Base-by-base conservation (phyloP, 768 basidiomycete genomes). In the Tylopilus plumbeoviolaceoides region DNA sequence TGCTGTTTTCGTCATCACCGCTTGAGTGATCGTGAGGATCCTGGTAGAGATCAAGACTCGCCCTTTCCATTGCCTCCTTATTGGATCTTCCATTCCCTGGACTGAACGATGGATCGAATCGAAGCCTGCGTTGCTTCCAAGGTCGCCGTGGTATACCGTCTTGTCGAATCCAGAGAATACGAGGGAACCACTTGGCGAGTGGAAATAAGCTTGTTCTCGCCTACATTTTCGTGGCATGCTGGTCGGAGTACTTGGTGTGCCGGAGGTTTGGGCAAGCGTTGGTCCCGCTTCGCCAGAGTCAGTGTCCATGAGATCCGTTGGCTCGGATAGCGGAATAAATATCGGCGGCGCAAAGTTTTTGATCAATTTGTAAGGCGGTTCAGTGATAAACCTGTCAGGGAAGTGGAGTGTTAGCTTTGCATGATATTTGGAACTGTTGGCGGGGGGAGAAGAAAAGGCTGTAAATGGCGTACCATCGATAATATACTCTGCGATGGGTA, bases 101-200 rank as follows among this genome's bases (percentile, higher is more conserved):
- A 28, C 62, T 62, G 27, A 63, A 58, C 5, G 63, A 65, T 3
- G 56, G 64, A 30, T 60, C 51, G 30, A 61, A 67, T 11, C 63
- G 61, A 38, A 70, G 61, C 45, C 51, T 69, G 20, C 59, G 63
- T 33, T 41, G 59, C 44, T 69, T 69, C 51, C 43, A 63, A 14
- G 67, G 67, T 12, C 67, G 65, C 18, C 58, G 59, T 31, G 69
- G 69, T 21, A 69, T 33, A 4, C 69, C 67, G 15, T 65, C 58
- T 67, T 67, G 44, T 66, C 66, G 53, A 67, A 67, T 27, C 54
- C 67, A 23, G 66, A 61, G 50, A 58, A 64, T 27, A 68, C 47
- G 45, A 68, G 42, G 25, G 58, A 70, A 2, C 59, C 55, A 15
- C 53, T 69, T 1, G 65, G 61, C 6, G 63, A 67, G 43, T 70